Conservation (phyloP, 1,284 basidiomycete genomes). For the Tausonia pullulans region DNA sequence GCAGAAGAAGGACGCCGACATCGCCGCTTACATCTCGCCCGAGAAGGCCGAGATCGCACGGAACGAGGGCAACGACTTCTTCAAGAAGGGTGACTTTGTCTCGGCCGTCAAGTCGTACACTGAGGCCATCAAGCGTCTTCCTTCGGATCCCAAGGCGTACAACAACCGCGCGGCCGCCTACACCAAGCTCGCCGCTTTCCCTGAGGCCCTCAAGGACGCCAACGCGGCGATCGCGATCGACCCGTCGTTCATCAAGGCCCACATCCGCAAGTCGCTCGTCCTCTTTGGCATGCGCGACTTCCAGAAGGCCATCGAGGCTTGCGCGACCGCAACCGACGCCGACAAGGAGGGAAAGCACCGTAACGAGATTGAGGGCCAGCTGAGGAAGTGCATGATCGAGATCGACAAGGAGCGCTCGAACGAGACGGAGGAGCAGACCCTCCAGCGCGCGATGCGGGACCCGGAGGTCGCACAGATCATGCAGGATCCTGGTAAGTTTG, state of each 20-base stretch:
- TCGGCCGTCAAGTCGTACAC: slow-evolving; percentile 87
- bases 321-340: slow-evolving; percentile 56
- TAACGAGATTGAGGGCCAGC: slow-evolving; percentile 65
- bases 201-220: slow-evolving; percentile 92
- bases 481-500: slow-evolving; percentile 47
- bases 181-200: slow-evolving; percentile 84
- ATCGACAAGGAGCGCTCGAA: slow-evolving; percentile 67
- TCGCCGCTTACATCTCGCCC: slow-evolving; percentile 79
- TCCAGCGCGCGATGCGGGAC: slow-evolving; percentile 90
- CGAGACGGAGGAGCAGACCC: slow-evolving; percentile 87
- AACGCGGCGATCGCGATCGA: slow-evolving; percentile 90
- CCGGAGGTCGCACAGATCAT: slow-evolving; percentile 90
- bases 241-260: slow-evolving; percentile 82
- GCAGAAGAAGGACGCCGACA: slow-evolving; percentile 62
- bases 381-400: slow-evolving; percentile 69
- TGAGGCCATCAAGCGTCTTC: slow-evolving; percentile 94
- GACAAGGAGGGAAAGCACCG: slow-evolving; percentile 69
- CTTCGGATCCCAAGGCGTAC: slow-evolving; percentile 79
- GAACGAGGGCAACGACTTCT: slow-evolving; percentile 82
- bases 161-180: slow-evolving; percentile 90
- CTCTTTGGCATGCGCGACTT: slow-evolving; percentile 85
- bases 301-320: slow-evolving; percentile 69
- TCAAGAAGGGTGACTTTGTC: slow-evolving; percentile 84
- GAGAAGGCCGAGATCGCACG: slow-evolving; percentile 71
- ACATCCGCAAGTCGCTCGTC: slow-evolving; percentile 86